Percentiles rank a stretch among this genome's conserved stretches.
These are phyloP conservation scores for Podila minutissima DNA, from an alignment of 192 early-diverging fungal species.

Conservation along the genomic window DNA sequence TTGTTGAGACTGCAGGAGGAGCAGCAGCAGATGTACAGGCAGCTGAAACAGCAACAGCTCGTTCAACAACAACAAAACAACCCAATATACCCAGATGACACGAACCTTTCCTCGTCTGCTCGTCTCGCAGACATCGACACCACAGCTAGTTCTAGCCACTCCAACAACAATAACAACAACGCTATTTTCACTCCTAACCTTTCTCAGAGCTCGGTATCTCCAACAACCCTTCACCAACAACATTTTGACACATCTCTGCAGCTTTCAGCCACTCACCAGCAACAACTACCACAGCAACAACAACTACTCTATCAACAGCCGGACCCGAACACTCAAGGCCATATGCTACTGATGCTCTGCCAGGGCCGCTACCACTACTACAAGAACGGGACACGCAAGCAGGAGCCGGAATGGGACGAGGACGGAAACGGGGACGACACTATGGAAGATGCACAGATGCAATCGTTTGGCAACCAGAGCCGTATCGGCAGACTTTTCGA, in stretches of 20 bases:
- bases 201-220: neutral
- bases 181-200: too few relatives aligned
- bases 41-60: neutral
- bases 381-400: conserved; percentile 28
- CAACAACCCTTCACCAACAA: neutral
- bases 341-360: conserved; percentile 35
- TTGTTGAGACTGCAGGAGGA: conserved; percentile 27
- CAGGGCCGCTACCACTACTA: conserved; percentile 30
- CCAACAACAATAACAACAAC: neutral
- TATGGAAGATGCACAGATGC: neutral
- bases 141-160: neutral
- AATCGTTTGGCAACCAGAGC: neutral
- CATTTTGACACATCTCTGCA: neutral
- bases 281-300: neutral
- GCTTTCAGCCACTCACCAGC: neutral
- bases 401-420: conserved; percentile 16
- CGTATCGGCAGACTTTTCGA: neutral
- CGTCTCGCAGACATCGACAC: neutral
- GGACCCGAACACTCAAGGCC: conserved; percentile 1
- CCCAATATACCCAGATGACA: too few relatives aligned
- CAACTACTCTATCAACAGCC: neutral
- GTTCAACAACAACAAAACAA: neutral
- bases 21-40: conserved; percentile 9
- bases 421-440: neutral
- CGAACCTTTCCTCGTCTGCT: too few relatives aligned